phyloP scores from a whole-genome alignment of 2,329 filamentous ascomycete species.

The Beauveria brongniartii region DNA sequence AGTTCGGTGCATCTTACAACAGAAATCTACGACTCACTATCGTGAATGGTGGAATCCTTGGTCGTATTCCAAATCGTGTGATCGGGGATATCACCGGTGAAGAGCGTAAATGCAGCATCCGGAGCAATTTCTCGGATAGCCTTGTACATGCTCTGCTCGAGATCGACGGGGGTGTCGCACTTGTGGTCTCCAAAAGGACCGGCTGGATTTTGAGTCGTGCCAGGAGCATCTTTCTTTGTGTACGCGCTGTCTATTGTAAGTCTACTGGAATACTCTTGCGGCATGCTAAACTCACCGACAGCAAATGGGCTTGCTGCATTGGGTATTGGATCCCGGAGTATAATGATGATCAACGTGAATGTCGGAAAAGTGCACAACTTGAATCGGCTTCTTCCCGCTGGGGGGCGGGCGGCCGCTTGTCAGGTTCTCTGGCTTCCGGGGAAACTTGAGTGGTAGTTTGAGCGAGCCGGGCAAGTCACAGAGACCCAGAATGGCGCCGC shows the following conservation, averaged over 20 bases:
- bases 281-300: constrained; percentile 33
- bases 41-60: constrained; percentile 22
- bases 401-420: constrained; percentile 27
- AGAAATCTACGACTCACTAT: constrained; percentile 18
- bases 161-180: constrained; percentile 41
- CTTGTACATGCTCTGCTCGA: constrained; percentile 48
- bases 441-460: constrained; percentile 34
- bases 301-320: constrained; percentile 52
- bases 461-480: constrained; percentile 41
- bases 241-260: constrained; percentile 30
- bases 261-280: too few relatives aligned
- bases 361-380: constrained; percentile 52
- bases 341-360: constrained; percentile 52
- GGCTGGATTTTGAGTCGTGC: constrained; percentile 39
- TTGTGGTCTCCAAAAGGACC: constrained; percentile 44
- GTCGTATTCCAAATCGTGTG: constrained; percentile 42
- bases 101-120: constrained; percentile 45
- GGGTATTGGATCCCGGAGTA: constrained; percentile 40
- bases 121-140: constrained; percentile 38
- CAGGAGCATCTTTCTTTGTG: constrained; percentile 37
- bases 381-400: constrained; percentile 38
- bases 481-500: constrained; percentile 44
- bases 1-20: background rate
- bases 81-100: constrained; percentile 52
- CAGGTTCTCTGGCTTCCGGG: constrained; percentile 27